Evolutionary conservation across 2,329 filamentous ascomycete genomes (phyloP).

Genomic region (Aureobasidium sp.): DNA sequence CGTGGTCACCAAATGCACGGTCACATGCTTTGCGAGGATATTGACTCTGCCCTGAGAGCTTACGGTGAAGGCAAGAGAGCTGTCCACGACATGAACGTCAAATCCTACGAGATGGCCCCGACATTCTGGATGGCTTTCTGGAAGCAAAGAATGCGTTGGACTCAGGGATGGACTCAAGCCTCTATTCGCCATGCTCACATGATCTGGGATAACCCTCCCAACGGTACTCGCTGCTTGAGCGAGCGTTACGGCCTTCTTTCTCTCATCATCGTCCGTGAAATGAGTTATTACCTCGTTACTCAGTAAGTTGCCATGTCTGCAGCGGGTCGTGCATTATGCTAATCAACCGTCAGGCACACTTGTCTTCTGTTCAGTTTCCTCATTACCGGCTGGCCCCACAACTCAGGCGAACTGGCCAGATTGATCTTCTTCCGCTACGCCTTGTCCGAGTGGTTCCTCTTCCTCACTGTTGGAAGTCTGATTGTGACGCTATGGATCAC

Average conservation of each 20-base stretch:
- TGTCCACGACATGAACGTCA: constrained; percentile 44
- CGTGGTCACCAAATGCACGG: constrained; percentile 44
- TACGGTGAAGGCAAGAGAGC: constrained; percentile 39
- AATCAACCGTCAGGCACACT: constrained; percentile 28
- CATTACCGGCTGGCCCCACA: constrained; percentile 39
- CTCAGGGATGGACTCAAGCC: constrained; percentile 45
- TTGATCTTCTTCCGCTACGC: constrained; percentile 45
- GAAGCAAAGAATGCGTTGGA: constrained; percentile 45
- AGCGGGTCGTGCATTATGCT: not conserved
- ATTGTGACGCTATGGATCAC: constrained; percentile 43
- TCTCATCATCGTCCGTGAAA: constrained; percentile 40
- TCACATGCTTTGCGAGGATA: constrained; percentile 45
- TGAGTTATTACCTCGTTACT: constrained; percentile 44
- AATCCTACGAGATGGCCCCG: constrained; percentile 44
- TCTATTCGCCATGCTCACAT: constrained; percentile 38
- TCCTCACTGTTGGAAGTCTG: constrained; percentile 34
- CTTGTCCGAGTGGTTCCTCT: constrained; percentile 40
- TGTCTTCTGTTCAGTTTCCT: constrained; percentile 41
- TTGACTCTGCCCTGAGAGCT: constrained; percentile 43
- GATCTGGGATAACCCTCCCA: constrained; percentile 36
- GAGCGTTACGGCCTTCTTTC: constrained; percentile 42
- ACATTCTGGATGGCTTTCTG: constrained; percentile 40
- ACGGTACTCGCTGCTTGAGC: constrained; percentile 32
- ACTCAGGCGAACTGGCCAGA: constrained; percentile 31
- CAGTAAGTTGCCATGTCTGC: constrained; percentile 23